Percentiles rank a stretch among this genome's conserved stretches.
Conservation (phyloP, 352 stramenopile species). For the Paralagenidium karlingii region DNA sequence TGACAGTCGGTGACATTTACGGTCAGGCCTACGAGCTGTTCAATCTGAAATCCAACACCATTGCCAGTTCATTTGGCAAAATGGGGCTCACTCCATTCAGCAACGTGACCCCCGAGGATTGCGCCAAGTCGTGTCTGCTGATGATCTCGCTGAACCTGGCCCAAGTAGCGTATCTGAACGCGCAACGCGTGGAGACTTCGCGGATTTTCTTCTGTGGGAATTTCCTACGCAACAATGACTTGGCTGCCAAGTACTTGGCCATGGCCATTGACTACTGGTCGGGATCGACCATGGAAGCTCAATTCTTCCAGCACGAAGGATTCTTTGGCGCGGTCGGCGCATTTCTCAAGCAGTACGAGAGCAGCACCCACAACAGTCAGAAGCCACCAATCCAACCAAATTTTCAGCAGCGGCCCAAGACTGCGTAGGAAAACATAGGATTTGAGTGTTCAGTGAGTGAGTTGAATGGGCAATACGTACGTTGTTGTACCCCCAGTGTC, state of each 20-base stretch:
- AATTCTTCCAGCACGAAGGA: constrained; percentile 93
- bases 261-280: constrained; percentile 98
- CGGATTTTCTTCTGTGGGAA: constrained; percentile 95
- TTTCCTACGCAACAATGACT: constrained; percentile 94
- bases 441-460: no score
- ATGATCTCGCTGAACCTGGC: constrained; percentile 99
- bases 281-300: constrained; percentile 76
- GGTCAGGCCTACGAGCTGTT: constrained; percentile 86
- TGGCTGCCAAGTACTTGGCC: constrained; percentile 77
- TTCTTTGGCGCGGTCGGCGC: constrained; percentile 96
- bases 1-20: constrained; percentile 99
- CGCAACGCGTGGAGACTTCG: constrained; percentile 81
- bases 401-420: no score
- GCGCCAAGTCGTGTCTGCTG: constrained; percentile 90
- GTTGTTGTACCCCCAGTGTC: no score
- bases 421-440: no score
- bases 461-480: no score
- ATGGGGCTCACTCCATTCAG: constrained; percentile 60
- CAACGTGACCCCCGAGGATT: constrained; percentile 84
- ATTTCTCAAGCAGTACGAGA: constrained; percentile 62
- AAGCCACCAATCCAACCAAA: no score
- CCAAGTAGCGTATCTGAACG: constrained; percentile 92
- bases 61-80: constrained; percentile 97
- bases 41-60: constrained; percentile 64
- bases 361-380: no score